Base-by-base conservation (phyloP, 2,329 filamentous ascomycete genomes). In the Phaeophleospora eucalypticola region DNA sequence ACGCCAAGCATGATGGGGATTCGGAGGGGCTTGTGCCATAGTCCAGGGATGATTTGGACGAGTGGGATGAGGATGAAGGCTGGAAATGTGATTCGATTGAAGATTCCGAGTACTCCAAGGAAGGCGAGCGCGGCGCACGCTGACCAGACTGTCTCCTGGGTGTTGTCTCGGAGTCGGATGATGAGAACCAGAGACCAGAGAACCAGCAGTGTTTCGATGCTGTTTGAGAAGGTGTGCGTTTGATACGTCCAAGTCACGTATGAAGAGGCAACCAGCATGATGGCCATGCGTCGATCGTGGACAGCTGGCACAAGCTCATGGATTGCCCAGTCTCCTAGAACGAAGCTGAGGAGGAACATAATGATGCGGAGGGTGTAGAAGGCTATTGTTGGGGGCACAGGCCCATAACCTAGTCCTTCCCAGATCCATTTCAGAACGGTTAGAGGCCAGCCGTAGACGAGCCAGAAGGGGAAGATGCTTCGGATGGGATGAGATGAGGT, bases 231-330 rank as follows among this genome's bases (percentile, higher is more conserved):
- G 10, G 93, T 97, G 70, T 98, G 93, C 15, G 89, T 93, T 71
- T 98, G 93, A 71, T 91, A 95, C 36, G 91, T 96, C 91, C 93
- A 98, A 39, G 93, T 98, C 58, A 96, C 91, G 70, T 97, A 98
- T 19, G 89, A 96, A 20, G 91, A 97, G 37, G 91, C 89, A 51
- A 96, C 86, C 47, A 98, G 77, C 37, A 94, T 75, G 36, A 94
- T 80, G 8, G 89, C 88, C 45, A 85, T 74, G 58, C 81, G 81
- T 53, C 89, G 83, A 61, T 80, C 73, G 50, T 83, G 83, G 53
- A 82, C 82, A 33, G 85, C 86, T 52, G 83, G 82, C 45, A 96
- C 83, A 54, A 97, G 77, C 68, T 98, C 93, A 72, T 95, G 83
- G 48, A 98, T 80, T 9, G 93, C 93, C 91, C 93, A 97, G 72